Base-by-base conservation (phyloP, 2,329 filamentous ascomycete genomes). In the Stagonosporopsis vannaccii region DNA sequence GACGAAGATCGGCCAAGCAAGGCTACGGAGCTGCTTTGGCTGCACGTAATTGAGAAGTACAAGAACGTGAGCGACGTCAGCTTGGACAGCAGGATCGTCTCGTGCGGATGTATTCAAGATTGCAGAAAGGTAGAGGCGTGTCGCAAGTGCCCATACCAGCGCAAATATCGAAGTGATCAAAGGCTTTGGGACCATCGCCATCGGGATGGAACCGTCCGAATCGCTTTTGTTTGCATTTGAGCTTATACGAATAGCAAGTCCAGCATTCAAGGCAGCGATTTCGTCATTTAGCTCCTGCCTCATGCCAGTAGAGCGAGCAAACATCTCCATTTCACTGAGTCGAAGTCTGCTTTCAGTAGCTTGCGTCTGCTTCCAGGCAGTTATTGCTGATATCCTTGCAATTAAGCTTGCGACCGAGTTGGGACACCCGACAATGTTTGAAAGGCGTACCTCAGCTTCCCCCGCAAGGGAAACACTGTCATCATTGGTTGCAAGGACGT, bases 1-100 rank as follows among this genome's bases (percentile, higher is more conserved):
- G 19, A 62, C 51, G 39, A 46, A 59, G 2, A 64, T 5, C 32
- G 61, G 59, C 61, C 61, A 64, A 9, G 57, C 55, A 12, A 64
- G 43, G 25, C 54, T 49, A 26, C 57, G 61, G 19, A 62, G 26
- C 15, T 56, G 44, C n/a, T 50, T 32, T 30, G 42, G 15, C 8
- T 54, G 51, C 20, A 63, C 19, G 1, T 6, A 28, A 22, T 20
- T 32, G 11, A 61, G 56, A 1, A 59, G 40, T 28, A 11, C 47
- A 11, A 60, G 30, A 22, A 58, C 53, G 13, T 40, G 44, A 12
- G 42, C 19, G 17, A 61, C 43, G 25, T 55, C 22, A 28, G 28
- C n/a, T 25, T 19, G 8, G 19, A 23, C 8, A 6, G 6, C n/a
- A 28, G 19, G 6, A 7, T 41, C 20, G 20, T 2, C 15, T 2